Conservation (phyloP, 768 basidiomycete genomes). For the Lyophyllum semitale region DNA sequence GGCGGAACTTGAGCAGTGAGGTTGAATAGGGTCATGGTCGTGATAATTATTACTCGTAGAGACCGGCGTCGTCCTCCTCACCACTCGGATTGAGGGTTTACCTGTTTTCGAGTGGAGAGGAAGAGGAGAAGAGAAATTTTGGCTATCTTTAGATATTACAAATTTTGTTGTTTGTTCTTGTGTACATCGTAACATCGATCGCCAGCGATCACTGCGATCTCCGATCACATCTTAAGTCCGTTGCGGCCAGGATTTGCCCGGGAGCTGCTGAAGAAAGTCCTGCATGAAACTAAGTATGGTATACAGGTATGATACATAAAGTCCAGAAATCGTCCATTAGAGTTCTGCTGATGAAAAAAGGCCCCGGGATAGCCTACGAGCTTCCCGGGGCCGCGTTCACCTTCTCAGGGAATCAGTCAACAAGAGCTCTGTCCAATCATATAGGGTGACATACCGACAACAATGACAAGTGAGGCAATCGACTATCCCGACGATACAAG, state of each 20-base stretch:
- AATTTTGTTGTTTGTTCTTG: slow-evolving; percentile 39
- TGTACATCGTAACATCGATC: slow-evolving; percentile 20
- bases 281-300: no score
- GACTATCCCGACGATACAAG: slow-evolving; percentile 36
- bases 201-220: neutral
- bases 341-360: no score
- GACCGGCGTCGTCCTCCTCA: slow-evolving; percentile 41
- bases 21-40: slow-evolving; percentile 20
- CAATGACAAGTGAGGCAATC: slow-evolving; percentile 50
- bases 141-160: slow-evolving; percentile 35
- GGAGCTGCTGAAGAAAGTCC: no score
- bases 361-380: neutral
- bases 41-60: slow-evolving; percentile 16
- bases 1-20: slow-evolving; percentile 25
- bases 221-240: no score
- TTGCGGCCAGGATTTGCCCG: no score
- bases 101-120: slow-evolving; percentile 47
- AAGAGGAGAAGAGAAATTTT: slow-evolving; percentile 49
- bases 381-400: neutral
- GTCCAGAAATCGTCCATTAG: no score
- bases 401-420: neutral
- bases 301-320: no score
- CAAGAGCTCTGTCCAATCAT: neutral
- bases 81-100: slow-evolving; percentile 41
- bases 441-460: slow-evolving; percentile 31